These are phyloP conservation scores for Phoenix dactylifera DNA, from an alignment of 176 grass and related monocot genomes.

Conservation along the genomic window DNA sequence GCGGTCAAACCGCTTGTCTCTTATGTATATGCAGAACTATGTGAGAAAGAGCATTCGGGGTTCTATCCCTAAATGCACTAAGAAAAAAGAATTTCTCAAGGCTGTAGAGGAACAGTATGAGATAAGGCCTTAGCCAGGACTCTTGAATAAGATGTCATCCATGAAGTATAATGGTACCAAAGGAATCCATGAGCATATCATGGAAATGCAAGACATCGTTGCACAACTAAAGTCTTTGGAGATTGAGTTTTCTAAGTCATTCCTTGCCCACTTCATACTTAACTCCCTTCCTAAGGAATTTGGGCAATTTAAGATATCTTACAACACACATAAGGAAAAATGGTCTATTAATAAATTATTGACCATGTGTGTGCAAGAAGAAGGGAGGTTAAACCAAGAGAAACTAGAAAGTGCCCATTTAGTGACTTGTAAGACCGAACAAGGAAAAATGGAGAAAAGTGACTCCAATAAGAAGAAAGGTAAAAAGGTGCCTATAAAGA, in stretches of 20 bases:
- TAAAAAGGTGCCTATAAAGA: background rate
- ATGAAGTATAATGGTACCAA: too few relatives aligned
- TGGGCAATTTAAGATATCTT: background rate
- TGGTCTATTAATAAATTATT: background rate
- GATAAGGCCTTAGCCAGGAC: too few relatives aligned
- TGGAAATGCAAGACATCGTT: background rate
- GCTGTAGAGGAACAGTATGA: too few relatives aligned
- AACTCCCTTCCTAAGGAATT: background rate
- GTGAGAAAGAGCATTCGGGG: too few relatives aligned
- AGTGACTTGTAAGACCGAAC: too few relatives aligned
- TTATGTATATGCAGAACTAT: too few relatives aligned
- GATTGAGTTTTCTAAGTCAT: background rate
- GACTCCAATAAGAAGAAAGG: background rate
- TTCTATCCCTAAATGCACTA: too few relatives aligned
- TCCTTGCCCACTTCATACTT: background rate
- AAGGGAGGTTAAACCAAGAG: too few relatives aligned
- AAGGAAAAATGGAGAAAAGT: background rate
- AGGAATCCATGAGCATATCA: background rate
- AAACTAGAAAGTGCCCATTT: too few relatives aligned
- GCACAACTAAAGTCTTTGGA: constrained; percentile 1
- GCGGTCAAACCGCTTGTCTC: too few relatives aligned
- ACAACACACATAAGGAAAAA: background rate
- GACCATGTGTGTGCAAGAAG: background rate
- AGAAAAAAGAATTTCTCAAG: too few relatives aligned
- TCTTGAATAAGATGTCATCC: too few relatives aligned